Evolutionary conservation across 2,329 filamentous ascomycete genomes (phyloP).

Genomic region (Apiospora saccharicola): DNA sequence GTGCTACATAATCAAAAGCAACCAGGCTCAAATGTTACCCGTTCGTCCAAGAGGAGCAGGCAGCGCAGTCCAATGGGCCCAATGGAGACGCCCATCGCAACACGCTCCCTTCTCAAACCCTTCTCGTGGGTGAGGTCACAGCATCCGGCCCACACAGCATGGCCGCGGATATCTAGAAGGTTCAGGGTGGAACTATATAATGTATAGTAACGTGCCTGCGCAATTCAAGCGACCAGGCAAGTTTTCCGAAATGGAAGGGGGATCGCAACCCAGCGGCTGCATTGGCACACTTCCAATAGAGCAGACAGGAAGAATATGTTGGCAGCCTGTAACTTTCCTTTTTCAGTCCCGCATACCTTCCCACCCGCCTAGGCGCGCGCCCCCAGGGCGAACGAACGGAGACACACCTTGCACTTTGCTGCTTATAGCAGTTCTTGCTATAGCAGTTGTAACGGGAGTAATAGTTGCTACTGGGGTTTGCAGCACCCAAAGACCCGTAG

Average conservation of each 20-base stretch:
- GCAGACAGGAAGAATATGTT: not conserved
- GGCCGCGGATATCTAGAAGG: not conserved
- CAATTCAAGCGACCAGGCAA: not conserved
- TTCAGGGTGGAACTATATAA: not conserved
- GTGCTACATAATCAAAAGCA: not conserved
- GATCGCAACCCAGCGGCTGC: not conserved
- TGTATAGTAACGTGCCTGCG: not conserved
- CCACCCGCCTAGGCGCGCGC: not conserved
- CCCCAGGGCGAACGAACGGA: not conserved
- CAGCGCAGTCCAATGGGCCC: not conserved
- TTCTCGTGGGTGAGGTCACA: conserved; percentile 5
- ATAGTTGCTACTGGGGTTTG: not conserved
- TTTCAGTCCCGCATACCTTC: not conserved
- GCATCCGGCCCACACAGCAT: not conserved
- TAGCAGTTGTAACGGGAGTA: not conserved
- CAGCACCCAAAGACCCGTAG: not conserved
- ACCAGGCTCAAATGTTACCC: not conserved
- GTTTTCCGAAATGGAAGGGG: not conserved
- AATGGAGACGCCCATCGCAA: not conserved
- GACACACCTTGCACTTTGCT: not conserved
- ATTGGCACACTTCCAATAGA: not conserved
- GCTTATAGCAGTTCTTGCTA: not conserved
- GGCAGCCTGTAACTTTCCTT: not conserved
- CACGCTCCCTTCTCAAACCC: not conserved
- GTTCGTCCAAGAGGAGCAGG: not conserved